Evolutionary conservation across 2,329 filamentous ascomycete genomes (phyloP), one percentile per base, ranked within the genome.

Genomic region (Samsoniella hepiali): DNA sequence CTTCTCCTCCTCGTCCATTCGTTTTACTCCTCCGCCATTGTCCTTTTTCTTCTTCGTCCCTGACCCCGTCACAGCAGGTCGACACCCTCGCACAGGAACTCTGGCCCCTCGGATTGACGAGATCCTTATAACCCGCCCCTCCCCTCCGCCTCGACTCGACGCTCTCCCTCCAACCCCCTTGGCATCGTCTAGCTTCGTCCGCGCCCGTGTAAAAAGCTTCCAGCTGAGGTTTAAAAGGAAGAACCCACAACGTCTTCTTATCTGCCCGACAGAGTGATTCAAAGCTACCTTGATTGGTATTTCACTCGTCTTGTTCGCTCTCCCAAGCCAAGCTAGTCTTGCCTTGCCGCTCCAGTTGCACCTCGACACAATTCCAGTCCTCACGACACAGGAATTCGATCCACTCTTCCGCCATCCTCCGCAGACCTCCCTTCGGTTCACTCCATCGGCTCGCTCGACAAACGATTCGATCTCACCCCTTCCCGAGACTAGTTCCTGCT

Each of bases 1-100:
- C 47, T 22, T 50, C 54, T 73, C 71, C 31, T 73, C 72, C 72
- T 71, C 76, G 77, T 79, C 79, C 80, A 83, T 80, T 83, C 81
- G 78, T 84, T 84, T 78, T 76, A 78, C 81, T 78, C 9, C 22
- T 31, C 15, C 51, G 51, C 40, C 59, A 77, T 78, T 77, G 77
- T 74, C 42, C 77, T 78, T 77, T 78, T 74, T 75, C 75, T 75
- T 74, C 74, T 34, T 79, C 77, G 78, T 82, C 81, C 78, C 47
- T 76, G 75, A 75, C 75, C 71, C 70, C 71, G 71, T 70, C 67
- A 69, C 69, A 70, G 69, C 71, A 74, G 75, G 74, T 73, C 71
- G 67, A 71, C 69, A 70, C 50, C 62, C 36, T 54, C 49, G n/a
- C 58, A 44, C 57, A 70, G 69, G 68, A 67, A 67, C 67, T 73